phyloP scores from a whole-genome alignment of 768 basidiomycete genomes.

The Termitomyces sp. region DNA sequence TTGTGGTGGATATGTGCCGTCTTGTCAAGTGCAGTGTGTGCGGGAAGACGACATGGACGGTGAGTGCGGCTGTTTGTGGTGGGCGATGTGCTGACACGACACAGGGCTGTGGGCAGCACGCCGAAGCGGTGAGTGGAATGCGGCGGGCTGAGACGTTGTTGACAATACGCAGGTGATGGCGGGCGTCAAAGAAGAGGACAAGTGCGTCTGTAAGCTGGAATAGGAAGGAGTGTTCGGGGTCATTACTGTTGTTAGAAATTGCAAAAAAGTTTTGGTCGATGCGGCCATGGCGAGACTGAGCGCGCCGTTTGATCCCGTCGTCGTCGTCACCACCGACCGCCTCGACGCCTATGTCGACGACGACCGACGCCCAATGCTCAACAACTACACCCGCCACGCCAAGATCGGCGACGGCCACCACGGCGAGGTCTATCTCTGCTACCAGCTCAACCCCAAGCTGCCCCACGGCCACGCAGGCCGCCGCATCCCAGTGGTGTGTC shows the following conservation, averaged over 20 bases:
- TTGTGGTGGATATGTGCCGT: constrained; percentile 50
- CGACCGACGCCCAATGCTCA: constrained; percentile 48
- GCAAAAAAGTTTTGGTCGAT: constrained; percentile 10
- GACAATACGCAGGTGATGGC: constrained; percentile 34
- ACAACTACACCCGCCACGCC: constrained; percentile 78
- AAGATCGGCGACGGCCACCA: constrained; percentile 87
- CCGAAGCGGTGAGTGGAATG: constrained; percentile 45
- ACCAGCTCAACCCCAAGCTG: constrained; percentile 37
- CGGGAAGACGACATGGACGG: constrained; percentile 68
- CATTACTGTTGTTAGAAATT: constrained; percentile 3
- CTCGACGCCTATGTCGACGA: constrained; percentile 34
- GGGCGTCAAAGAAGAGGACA: constrained; percentile 39
- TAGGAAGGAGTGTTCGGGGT: constrained; percentile 21
- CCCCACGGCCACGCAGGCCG: constrained; percentile 31
- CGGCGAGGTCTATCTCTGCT: constrained; percentile 79
- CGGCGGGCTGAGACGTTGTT: background rate
- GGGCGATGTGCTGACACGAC: background rate
- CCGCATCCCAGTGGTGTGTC: constrained; percentile 37
- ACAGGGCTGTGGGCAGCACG: constrained; percentile 70
- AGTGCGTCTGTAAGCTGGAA: constrained; percentile 30
- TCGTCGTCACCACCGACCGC: constrained; percentile 45
- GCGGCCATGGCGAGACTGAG: background rate
- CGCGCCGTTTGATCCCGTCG: constrained; percentile 32
- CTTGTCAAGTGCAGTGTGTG: constrained; percentile 54
- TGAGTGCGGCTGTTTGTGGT: constrained; percentile 23